These are phyloP conservation scores for Arthrobotrys sphaeroides DNA, from an alignment of 2,329 filamentous ascomycete species.

Conservation along the genomic window DNA sequence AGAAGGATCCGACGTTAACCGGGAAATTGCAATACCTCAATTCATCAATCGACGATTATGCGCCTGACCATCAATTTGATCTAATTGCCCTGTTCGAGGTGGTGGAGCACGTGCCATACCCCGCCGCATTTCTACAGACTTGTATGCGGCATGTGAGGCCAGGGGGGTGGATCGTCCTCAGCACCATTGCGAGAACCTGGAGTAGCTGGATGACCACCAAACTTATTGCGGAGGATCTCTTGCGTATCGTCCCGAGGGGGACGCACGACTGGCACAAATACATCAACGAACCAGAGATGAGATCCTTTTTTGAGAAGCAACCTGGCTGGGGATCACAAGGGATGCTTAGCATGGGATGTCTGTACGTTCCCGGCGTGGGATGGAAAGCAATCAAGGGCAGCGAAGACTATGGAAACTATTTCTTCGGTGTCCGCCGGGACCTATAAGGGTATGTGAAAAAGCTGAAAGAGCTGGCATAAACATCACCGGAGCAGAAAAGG, in stretches of 20 bases:
- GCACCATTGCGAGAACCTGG: conserved; percentile 90
- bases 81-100: conserved; percentile 92
- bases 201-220: conserved; percentile 92
- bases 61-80: conserved; percentile 70
- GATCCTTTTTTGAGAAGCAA: conserved; percentile 64
- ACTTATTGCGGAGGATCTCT: conserved; percentile 84
- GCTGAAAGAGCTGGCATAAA: neutral
- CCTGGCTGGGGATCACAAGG: conserved; percentile 59
- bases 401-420: conserved; percentile 93
- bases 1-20: conserved; percentile 74
- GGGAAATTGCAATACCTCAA: conserved; percentile 77
- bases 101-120: conserved; percentile 86
- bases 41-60: conserved; percentile 74
- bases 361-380: conserved; percentile 88
- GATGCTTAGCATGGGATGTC: conserved; percentile 74
- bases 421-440: conserved; percentile 80
- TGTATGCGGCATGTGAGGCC: conserved; percentile 81
- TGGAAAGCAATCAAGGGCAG: conserved; percentile 85
- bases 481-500: neutral
- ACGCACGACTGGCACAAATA: conserved; percentile 98
- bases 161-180: conserved; percentile 90
- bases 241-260: conserved; percentile 86
- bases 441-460: conserved; percentile 53
- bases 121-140: conserved; percentile 75
- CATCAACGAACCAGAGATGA: conserved; percentile 83